A percentile compares a stretch with the other conserved stretches of the same genome.
phyloP scores from a whole-genome alignment of 2,329 filamentous ascomycete species.

The Chaetoscypha palmicola region DNA sequence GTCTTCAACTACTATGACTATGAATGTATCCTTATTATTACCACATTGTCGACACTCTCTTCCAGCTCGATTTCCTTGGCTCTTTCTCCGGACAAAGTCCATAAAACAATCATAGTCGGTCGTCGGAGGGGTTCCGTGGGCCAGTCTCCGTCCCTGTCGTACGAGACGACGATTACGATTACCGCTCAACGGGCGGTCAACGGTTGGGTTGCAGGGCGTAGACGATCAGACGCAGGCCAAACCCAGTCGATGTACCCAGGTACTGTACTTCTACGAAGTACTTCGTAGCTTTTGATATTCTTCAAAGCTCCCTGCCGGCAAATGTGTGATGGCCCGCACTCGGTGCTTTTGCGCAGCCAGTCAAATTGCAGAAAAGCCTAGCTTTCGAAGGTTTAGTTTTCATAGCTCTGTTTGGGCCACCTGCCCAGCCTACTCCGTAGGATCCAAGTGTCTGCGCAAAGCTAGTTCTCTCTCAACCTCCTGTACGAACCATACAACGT shows the following conservation, averaged over 20 bases:
- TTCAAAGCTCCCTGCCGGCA: neutral
- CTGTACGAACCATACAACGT: no score
- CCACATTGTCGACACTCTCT: neutral
- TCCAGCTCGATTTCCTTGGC: neutral
- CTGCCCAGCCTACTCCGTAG: no score
- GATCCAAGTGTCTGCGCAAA: no score
- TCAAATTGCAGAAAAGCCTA: neutral
- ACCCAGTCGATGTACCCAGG: neutral
- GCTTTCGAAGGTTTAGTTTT: neutral
- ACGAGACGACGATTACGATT: neutral
- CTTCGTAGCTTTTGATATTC: neutral
- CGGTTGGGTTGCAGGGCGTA: neutral
- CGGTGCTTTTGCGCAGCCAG: neutral
- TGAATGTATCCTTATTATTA: no score
- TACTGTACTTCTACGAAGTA: no score
- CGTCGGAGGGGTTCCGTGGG: no score
- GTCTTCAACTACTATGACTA: no score
- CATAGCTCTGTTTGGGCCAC: neutral
- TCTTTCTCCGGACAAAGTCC: neutral
- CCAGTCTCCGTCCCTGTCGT: no score
- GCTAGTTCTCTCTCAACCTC: no score
- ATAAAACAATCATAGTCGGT: neutral
- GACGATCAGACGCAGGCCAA: slow-evolving; percentile 12
- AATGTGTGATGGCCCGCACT: no score
- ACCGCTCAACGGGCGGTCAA: neutral